Conservation (phyloP, 1,284 basidiomycete species). For the Apiotrichum gracile region DNA sequence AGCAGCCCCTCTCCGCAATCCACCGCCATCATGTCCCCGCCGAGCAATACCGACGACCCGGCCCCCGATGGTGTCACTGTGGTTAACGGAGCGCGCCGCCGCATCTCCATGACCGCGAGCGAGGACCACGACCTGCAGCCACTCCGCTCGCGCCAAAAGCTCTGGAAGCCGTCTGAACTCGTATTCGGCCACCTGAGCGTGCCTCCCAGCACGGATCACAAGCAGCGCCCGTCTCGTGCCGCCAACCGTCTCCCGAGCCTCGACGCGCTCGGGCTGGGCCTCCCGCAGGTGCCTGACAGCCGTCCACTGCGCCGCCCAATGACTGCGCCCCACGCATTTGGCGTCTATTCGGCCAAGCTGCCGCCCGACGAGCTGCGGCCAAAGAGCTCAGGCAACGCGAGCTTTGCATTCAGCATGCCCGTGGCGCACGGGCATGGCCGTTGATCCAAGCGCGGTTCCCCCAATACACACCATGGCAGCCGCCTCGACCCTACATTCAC, state of each 20-base stretch:
- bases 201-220: not conserved
- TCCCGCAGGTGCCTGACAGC: conserved; percentile 30
- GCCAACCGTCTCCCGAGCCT: conserved; percentile 26
- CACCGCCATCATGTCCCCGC: not conserved
- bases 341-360: not conserved
- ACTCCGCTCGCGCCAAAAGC: conserved; percentile 19
- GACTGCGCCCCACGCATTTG: conserved; percentile 22
- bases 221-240: not conserved
- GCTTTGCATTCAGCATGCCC: not conserved
- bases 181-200: not conserved
- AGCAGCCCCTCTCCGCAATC: not conserved
- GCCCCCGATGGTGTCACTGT: no score
- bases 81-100: not conserved
- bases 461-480: no score
- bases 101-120: conserved; percentile 35
- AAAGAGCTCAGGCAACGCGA: not conserved
- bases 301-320: conserved; percentile 17
- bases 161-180: not conserved
- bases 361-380: not conserved
- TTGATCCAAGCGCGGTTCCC: no score
- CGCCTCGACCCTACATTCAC: no score
- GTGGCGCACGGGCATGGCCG: no score
- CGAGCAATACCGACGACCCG: conserved; percentile 19
- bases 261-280: conserved; percentile 31
- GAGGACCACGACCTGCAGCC: conserved; percentile 39